Evolutionary conservation across 768 basidiomycete species (phyloP), one percentile per base, ranked within the genome.

Genomic region (Auricularia heimuer): DNA sequence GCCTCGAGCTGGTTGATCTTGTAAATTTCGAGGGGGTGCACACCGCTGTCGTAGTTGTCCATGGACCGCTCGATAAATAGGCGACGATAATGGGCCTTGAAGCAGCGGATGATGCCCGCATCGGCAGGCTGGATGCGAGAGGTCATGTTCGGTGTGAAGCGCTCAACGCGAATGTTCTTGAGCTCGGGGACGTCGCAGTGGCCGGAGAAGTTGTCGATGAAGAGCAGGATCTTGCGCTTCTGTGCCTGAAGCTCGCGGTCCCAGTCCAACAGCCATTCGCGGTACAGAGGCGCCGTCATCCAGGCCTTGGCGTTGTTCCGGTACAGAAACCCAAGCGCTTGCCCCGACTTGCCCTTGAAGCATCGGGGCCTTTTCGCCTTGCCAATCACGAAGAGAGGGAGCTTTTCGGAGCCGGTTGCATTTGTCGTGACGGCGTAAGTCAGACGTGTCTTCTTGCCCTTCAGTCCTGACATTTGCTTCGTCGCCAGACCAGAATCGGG

Each of bases 1-100:
- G 72, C 77, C 39, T 78, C 62, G 1, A 80, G 73, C 65, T 76
- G 75, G 65, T 79, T 65, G 65, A 79, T 77, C 2, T 77, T 51
- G 62, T 77, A 79, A 66, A 80, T 77, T 16, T 64, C 61, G n/a
- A 18, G n/a, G 6, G 51, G n/a, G n/a, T 34, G 10, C 18, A 45
- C 34, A 3, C 64, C 60, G 35, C 18, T 34, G 47, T 65, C 66
- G 34, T 67, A 58, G 3, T 75, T 34, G 66, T 75, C 69, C 33
- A 78, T 68, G 2, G 77, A 71, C 8, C 69, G 68, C 7, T 68
- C 63, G 62, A 74, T 74, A 64, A 73, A 76, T 1, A 62, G 54
- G 6, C 69, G 64, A 14, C 68, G 65, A 60, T 79, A 80, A 11
- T 79, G 72, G 0, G 77, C 75, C 61, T 70, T 70, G 68, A 69